phyloP scores from a whole-genome alignment of 495 filamentous ascomycete species.

The Apodospora peruviana region DNA sequence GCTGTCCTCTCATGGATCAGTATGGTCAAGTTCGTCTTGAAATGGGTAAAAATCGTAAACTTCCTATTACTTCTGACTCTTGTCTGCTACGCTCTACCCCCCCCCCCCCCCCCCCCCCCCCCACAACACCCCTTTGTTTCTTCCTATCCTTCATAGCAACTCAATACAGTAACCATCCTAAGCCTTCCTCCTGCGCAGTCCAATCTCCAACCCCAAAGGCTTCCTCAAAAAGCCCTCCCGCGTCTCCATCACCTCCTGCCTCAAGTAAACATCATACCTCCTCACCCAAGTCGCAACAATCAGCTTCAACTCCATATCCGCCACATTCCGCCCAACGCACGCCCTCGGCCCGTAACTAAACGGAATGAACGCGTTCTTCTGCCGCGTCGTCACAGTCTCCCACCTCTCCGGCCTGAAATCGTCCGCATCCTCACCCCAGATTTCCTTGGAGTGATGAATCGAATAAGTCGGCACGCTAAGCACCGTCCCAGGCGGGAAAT shows the following conservation, averaged over 20 bases:
- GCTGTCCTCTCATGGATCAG: too few species aligned
- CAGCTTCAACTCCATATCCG: constrained; percentile 87
- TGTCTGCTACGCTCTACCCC: too few species aligned
- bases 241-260: constrained; percentile 69
- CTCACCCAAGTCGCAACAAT: constrained; percentile 73
- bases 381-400: constrained; percentile 53
- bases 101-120: too few species aligned
- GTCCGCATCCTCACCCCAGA: constrained; percentile 82
- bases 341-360: constrained; percentile 77
- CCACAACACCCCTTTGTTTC: too few species aligned
- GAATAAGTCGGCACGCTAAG: constrained; percentile 82
- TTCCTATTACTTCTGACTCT: too few species aligned
- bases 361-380: constrained; percentile 78
- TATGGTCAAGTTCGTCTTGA: too few species aligned
- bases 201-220: constrained; percentile 70
- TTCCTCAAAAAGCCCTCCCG: constrained; percentile 88
- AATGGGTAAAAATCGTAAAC: too few species aligned
- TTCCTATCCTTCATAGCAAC: too few species aligned
- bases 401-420: constrained; percentile 76
- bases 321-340: constrained; percentile 82
- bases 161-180: too few species aligned
- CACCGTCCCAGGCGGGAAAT: constrained; percentile 70
- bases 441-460: constrained; percentile 73
- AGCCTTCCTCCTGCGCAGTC: constrained; percentile 36
- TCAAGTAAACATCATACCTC: constrained; percentile 67